These are phyloP conservation scores for Quercus berberidifolia DNA, from an alignment of 306 rosid species.

Conservation along the genomic window DNA sequence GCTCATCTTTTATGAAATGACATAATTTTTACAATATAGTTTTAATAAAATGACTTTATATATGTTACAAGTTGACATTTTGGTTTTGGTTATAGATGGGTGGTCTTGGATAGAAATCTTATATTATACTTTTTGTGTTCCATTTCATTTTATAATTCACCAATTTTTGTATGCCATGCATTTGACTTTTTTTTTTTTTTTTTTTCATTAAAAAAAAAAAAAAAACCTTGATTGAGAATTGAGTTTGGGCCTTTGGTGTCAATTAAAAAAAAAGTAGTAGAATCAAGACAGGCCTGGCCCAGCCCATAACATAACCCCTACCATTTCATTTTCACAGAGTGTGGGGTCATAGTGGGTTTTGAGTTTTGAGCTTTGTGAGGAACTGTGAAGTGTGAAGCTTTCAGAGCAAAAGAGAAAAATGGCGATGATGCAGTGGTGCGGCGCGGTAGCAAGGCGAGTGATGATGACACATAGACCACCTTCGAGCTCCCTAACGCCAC, in stretches of 20 bases:
- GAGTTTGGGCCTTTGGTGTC: too few relatives aligned
- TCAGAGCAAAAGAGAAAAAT: constrained; percentile 3
- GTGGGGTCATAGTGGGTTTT: neutral
- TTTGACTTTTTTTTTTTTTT: too few relatives aligned
- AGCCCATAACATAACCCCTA: neutral
- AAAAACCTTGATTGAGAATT: too few relatives aligned
- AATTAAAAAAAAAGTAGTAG: too few relatives aligned
- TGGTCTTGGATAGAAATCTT: too few relatives aligned
- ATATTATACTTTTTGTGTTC: too few relatives aligned
- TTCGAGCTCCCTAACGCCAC: neutral
- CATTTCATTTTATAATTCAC: too few relatives aligned
- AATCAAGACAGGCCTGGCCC: neutral
- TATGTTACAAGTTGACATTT: too few relatives aligned
- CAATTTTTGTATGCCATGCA: rapidly evolving
- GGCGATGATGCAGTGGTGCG: constrained; percentile 64
- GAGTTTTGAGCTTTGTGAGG: too few relatives aligned
- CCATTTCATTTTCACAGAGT: neutral
- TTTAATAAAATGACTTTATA: too few relatives aligned
- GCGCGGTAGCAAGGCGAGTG: constrained; percentile 50
- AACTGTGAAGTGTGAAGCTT: too few relatives aligned
- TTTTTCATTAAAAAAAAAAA: too few relatives aligned
- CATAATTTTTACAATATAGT: rapidly evolving
- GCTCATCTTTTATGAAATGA: rapidly evolving
- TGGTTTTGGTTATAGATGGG: rapidly evolving
- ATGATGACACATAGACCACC: constrained; percentile 30